Base-by-base conservation (phyloP, 352 stramenopile genomes). In the Thraustotheca clavata region DNA sequence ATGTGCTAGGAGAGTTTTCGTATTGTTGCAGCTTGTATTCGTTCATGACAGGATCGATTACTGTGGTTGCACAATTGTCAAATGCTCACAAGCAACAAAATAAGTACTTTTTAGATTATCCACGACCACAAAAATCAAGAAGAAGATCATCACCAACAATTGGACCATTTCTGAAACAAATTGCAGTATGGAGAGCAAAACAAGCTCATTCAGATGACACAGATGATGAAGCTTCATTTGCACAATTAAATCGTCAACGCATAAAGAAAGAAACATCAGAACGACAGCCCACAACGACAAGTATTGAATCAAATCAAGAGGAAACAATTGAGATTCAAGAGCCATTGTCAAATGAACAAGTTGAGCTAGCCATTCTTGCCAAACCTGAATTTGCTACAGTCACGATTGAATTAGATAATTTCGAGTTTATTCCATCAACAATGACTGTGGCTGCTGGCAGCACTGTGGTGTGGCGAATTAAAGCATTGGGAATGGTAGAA, bases 21-120 rank as follows among this genome's bases (percentile, higher is more conserved):
- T 65, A 65, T 32, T 54, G 11, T 8, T 65, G 57, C 27, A 31
- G 27, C 8, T 20, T 65, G 35, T 65, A 65, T 31, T 65, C 57
- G 35, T 65, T 65, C 38, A 65, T 65, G 57, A 38, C 22, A 4
- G 57, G 57, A 12, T 27, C 57, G 1, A 24, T 65, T 29, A 35
- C 38, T 12, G 57, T 65, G 40, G 57, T 65, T 3, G 36, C 35
- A 33, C 31, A 40, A 12, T 16, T 65, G 12, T 35, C 31, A 32
- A 12, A 40, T 16, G 33, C 43, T 8, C 27, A 65, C 6, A 54
- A 7, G 22, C 43, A 20, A 32, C 1, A 32, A 18, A 65, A 65
- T 34, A 20, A 34, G 36, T 50, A 29, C n/a, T 65, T 54, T 35
- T 16, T 54, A 3, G 57, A 65, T 31, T 65, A 65, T 32, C 57